Evolutionary conservation across 169 alveolate genomes (phyloP).

Genomic region (Haemoproteus tartakovskyi): DNA sequence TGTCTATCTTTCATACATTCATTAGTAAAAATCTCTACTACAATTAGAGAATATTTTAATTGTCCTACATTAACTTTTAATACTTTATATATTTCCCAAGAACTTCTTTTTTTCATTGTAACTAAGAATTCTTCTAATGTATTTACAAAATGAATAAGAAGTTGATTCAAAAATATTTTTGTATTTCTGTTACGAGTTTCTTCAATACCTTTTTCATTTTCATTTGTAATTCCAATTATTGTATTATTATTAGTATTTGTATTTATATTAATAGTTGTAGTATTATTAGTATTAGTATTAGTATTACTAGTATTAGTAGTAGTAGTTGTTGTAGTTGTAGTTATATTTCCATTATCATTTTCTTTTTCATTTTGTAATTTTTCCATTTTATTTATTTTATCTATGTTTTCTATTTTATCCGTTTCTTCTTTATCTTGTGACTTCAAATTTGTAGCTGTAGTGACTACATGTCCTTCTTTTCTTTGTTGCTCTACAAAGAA

Average conservation of each 20-base stretch:
- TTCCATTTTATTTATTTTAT: too few species aligned
- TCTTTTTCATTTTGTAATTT: too few species aligned
- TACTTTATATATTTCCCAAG: constrained; percentile 63
- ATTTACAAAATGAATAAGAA: constrained; percentile 24
- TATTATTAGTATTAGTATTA: background rate
- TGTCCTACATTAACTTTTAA: constrained; percentile 58
- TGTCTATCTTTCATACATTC: constrained; percentile 61
- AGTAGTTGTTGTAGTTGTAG: background rate
- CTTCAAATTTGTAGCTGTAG: too few species aligned
- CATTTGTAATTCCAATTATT: too few species aligned
- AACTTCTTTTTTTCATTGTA: constrained; percentile 31
- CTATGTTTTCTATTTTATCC: too few species aligned
- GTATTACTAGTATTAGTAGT: background rate
- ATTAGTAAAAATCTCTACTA: constrained; percentile 57
- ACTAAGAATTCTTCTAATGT: constrained; percentile 49
- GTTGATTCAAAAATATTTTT: constrained; percentile 30
- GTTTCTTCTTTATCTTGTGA: too few species aligned
- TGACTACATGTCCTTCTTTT: background rate
- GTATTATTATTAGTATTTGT: background rate
- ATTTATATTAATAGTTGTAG: background rate
- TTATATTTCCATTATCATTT: too few species aligned
- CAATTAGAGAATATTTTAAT: constrained; percentile 42
- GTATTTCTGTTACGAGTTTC: constrained; percentile 23
- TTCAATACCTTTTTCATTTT: background rate
- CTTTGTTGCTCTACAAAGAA: constrained; percentile 10